Evolutionary conservation across 2,329 filamentous ascomycete species (phyloP).

Genomic region (Stemphylium lycopersici): DNA sequence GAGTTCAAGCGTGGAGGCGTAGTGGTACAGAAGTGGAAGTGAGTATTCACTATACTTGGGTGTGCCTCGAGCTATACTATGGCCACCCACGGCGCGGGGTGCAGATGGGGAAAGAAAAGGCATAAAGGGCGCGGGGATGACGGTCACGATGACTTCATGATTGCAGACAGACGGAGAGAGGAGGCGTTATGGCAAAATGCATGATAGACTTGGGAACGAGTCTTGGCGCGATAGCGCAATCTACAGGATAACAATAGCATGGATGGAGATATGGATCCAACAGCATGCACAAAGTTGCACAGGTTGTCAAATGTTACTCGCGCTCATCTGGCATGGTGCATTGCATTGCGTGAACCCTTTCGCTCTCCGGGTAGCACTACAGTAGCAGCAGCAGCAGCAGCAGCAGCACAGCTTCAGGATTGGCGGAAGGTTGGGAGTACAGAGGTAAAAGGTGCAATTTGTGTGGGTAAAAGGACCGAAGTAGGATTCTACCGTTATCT

Average conservation of each 20-base stretch:
- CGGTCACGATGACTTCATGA: neutral
- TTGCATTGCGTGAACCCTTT: conserved; percentile 9
- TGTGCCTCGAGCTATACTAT: conserved; percentile 1
- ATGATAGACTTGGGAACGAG: neutral
- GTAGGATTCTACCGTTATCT: neutral
- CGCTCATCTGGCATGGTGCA: conserved; percentile 3
- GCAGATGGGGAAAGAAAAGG: neutral
- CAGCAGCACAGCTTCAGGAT: conserved; percentile 2
- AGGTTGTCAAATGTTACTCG: conserved; percentile 1
- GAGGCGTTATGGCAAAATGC: conserved; percentile 5
- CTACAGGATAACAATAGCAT: conserved; percentile 1
- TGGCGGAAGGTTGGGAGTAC: conserved; percentile 5
- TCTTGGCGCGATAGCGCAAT: neutral
- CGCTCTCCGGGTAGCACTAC: conserved; percentile 4
- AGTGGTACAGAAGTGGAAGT: conserved; percentile 63
- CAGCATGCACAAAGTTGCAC: conserved; percentile 10
- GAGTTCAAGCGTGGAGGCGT: conserved; percentile 61
- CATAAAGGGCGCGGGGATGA: neutral
- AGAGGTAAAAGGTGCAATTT: neutral
- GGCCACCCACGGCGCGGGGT: neutral
- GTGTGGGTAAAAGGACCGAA: conserved; percentile 6
- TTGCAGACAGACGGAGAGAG: neutral
- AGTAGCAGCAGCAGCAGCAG: conserved; percentile 1
- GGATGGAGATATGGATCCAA: conserved; percentile 2
- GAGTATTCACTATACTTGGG: conserved; percentile 1